Conservation (phyloP, 2,329 filamentous ascomycete species). For the Coniochaeta hoffmannii region DNA sequence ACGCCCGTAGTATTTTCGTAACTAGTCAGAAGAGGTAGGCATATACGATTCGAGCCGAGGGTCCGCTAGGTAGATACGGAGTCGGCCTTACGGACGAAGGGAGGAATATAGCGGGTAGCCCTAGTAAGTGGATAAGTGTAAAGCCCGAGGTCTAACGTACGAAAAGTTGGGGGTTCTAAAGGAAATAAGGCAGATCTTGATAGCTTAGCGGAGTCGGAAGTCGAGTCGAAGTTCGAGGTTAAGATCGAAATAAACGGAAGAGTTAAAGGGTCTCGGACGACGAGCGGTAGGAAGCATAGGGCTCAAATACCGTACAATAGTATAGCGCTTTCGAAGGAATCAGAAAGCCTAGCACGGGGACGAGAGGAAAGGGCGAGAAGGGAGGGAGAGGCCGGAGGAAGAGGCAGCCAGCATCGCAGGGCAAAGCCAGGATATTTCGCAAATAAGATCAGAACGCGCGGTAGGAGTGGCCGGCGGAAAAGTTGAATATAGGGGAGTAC, state of each 20-base stretch:
- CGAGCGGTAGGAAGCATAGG: not conserved
- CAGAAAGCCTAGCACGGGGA: not conserved
- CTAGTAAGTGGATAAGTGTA: not conserved
- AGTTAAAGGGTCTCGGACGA: not conserved
- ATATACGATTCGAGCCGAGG: slow-evolving; percentile 2
- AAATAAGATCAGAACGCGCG: not conserved
- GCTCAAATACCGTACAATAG: not conserved
- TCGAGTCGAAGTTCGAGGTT: slow-evolving; percentile 3
- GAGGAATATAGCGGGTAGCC: not conserved
- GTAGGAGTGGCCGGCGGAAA: not conserved
- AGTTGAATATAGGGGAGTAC: not conserved
- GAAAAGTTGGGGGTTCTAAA: not conserved
- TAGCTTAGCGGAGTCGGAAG: not conserved
- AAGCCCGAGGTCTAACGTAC: not conserved
- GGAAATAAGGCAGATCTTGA: not conserved
- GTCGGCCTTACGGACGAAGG: slow-evolving; percentile 4
- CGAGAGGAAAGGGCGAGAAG: no score
- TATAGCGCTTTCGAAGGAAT: not conserved
- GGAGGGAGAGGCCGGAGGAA: no score
- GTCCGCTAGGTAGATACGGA: slow-evolving; percentile 4
- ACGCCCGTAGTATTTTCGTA: slow-evolving; percentile 2
- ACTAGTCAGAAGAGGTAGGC: slow-evolving; percentile 3
- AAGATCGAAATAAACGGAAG: slow-evolving; percentile 1
- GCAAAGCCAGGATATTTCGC: not conserved
- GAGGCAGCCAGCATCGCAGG: not conserved